A percentile compares a stretch with the other conserved stretches of the same genome.
Conservation (phyloP, 129 eudicot species). For the Artemisia annua region DNA sequence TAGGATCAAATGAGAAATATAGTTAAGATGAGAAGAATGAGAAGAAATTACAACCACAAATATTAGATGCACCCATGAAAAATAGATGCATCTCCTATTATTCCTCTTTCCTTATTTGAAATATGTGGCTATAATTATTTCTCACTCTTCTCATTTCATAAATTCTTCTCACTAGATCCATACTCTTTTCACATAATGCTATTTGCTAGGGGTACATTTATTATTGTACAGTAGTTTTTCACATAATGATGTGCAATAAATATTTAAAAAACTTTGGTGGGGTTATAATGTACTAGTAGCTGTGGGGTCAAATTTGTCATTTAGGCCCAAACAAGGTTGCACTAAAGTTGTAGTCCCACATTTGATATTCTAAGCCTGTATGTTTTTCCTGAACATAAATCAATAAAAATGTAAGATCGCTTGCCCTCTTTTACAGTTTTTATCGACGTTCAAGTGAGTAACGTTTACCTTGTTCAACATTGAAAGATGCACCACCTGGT, state of each 20-base stretch:
- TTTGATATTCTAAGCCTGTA: slow-evolving; percentile 61
- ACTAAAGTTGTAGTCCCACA: slow-evolving; percentile 44
- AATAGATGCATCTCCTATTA: too few relatives aligned
- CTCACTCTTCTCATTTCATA: too few relatives aligned
- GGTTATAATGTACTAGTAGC: not conserved
- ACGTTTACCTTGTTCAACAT: slow-evolving; percentile 67
- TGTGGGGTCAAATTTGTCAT: slow-evolving; percentile 31
- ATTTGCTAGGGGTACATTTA: not conserved
- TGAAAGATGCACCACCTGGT: slow-evolving; percentile 54
- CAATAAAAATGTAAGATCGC: not conserved
- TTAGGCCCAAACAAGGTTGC: slow-evolving; percentile 26
- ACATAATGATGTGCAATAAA: not conserved
- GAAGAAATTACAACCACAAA: too few relatives aligned
- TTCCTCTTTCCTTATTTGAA: too few relatives aligned
- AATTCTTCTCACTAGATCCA: too few relatives aligned
- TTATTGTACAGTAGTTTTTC: not conserved
- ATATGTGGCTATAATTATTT: too few relatives aligned
- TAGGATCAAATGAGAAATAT: too few relatives aligned
- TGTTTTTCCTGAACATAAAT: slow-evolving; percentile 43
- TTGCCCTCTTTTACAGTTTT: not conserved
- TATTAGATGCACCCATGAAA: too few relatives aligned
- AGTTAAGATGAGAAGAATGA: too few relatives aligned
- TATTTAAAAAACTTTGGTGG: not conserved
- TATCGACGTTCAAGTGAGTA: not conserved
- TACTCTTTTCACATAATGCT: too few relatives aligned